A percentile compares a stretch with the other conserved stretches of the same genome.
Conservation (phyloP, 2,329 filamentous ascomycete species). For the Alternaria incomplexa region DNA sequence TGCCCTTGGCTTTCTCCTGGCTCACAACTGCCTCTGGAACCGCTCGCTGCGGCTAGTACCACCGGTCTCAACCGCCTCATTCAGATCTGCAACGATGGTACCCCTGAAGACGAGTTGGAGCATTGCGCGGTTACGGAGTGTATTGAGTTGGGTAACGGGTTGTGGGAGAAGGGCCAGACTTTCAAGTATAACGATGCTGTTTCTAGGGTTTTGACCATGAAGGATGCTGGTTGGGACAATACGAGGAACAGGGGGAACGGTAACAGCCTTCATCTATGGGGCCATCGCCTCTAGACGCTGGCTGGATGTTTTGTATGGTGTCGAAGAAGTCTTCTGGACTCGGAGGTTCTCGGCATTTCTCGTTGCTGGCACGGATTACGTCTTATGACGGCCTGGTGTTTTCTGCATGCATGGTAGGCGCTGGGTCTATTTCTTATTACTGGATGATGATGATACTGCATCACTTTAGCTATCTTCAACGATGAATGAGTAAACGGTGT, state of each 20-base stretch:
- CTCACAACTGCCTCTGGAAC: conserved; percentile 33
- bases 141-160: conserved; percentile 41
- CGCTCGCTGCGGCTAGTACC: conserved; percentile 24
- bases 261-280: conserved; percentile 38
- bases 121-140: conserved; percentile 42
- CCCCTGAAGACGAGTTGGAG: conserved; percentile 26
- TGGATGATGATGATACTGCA: neutral
- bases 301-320: neutral
- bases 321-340: neutral
- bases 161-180: conserved; percentile 45
- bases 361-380: neutral
- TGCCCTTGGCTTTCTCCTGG: conserved; percentile 41
- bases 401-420: neutral
- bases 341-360: neutral
- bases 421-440: neutral
- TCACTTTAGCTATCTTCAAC: neutral
- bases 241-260: conserved; percentile 37
- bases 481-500: neutral
- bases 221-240: conserved; percentile 41
- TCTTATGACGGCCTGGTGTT: neutral
- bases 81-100: conserved; percentile 31
- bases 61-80: conserved; percentile 42
- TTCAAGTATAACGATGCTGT: conserved; percentile 42
- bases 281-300: conserved; percentile 29
- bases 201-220: conserved; percentile 38